Evolutionary conservation across 257 asterid genomes (phyloP), one percentile per base, ranked within the genome.

Genomic region (Ballota nigra): DNA sequence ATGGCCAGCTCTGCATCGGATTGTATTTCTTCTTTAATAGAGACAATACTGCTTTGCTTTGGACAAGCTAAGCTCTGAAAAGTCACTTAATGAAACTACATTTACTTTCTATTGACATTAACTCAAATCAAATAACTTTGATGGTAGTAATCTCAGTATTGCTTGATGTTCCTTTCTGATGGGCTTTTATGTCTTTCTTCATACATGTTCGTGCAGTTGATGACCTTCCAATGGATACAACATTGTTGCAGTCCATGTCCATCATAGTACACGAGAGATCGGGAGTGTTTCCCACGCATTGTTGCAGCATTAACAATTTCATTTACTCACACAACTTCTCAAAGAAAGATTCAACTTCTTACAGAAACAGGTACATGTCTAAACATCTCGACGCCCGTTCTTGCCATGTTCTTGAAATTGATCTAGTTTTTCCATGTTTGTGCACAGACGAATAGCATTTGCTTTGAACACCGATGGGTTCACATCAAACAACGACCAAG

Each of bases 391-490:
- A 19, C 36, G 19, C 56, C 31, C 31, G 8, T 26, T 57, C 36
- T 23, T 41, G 36, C 59, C 24, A 28, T 56, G 52, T 15, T 69
- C 24, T 57, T 71, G 6, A 8, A 41, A 40, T 58, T 47, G 57
- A 31, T 33, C 33, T 18, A 61, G 19, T 41, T 22, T 18, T n/a
- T 38, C 11, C 29, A 8, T 16, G 2, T 20, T 33, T 49, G 26
- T 49, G 5, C 38, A 8, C 64, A 83, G 75, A 71, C 77, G 38
- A 80, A 71, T 66, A 57, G 71, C 85, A 75, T 85, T 88, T 69
- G 92, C 97, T 63, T 63, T 92, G 73, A 92, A 89, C 62, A 84
- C 95, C 0, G 95, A 89, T 65, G 91, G 93, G 70, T 72, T 91
- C 45, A 83, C 93, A 1, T 74, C 86, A 16, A 77, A 83, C 76